phyloP scores from a whole-genome alignment of 805 yeast genomes.

The Naumovozyma dairenensis region DNA sequence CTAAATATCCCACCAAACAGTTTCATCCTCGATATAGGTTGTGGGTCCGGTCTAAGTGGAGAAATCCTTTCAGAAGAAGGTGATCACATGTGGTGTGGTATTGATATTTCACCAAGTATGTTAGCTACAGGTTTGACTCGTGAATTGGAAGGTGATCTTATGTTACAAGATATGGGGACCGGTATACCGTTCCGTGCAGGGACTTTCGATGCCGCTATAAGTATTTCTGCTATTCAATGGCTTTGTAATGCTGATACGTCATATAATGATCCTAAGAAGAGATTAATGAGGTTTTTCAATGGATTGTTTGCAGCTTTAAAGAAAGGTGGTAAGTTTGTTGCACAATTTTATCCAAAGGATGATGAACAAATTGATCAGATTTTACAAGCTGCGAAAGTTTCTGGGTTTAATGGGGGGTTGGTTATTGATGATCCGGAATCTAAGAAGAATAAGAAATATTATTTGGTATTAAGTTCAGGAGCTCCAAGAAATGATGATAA shows the following conservation, averaged over 20 bases:
- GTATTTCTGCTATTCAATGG: constrained; percentile 96
- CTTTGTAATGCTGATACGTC: constrained; percentile 89
- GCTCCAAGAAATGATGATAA: constrained; percentile 69
- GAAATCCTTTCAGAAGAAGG: constrained; percentile 92
- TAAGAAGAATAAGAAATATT: constrained; percentile 83
- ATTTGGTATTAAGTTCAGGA: constrained; percentile 61
- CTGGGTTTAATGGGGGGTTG: constrained; percentile 95
- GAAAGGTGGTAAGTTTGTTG: constrained; percentile 95
- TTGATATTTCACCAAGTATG: constrained; percentile 96
- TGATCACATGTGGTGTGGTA: constrained; percentile 78
- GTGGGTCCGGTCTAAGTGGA: constrained; percentile 95
- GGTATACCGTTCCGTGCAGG: constrained; percentile 97
- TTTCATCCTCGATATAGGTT: constrained; percentile 81
- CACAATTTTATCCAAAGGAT: constrained; percentile 91
- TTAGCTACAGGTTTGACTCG: constrained; percentile 87
- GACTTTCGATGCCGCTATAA: constrained; percentile 90
- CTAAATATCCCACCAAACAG: constrained; percentile 61
- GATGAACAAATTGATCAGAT: constrained; percentile 76
- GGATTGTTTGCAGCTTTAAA: constrained; percentile 76
- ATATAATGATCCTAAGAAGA: constrained; percentile 69
- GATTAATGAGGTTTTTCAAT: constrained; percentile 76
- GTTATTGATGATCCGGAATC: constrained; percentile 91
- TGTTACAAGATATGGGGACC: constrained; percentile 83
- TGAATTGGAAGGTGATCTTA: constrained; percentile 87
- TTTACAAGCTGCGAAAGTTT: constrained; percentile 74